Base-by-base conservation (phyloP, 1,284 basidiomycete species). In the Rhodotorula sp. region DNA sequence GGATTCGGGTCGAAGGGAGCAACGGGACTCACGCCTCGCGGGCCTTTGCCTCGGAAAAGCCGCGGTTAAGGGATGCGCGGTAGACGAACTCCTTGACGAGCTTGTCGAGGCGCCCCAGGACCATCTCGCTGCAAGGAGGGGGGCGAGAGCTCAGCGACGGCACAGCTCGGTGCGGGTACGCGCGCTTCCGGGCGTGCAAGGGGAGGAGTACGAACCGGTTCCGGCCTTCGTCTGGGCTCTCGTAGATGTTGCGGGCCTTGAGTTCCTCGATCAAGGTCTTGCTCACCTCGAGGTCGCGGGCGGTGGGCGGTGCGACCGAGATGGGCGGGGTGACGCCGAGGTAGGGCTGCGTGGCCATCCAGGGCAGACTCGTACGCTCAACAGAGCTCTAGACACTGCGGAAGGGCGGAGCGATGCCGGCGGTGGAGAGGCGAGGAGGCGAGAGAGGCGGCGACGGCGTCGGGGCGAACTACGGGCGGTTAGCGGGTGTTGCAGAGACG, bases 41-140 rank as follows among this genome's bases (percentile, higher is more conserved):
- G 32, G 73, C 76, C 37, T 77, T 73, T 9, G 66, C 67, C 34
- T 75, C 74, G 0, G 69, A 71, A 15, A 71, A 46, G 36, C 76
- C 76, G 54, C 75, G 76, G 36, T 69, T 84, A 75, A 95, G 83
- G 29, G 91, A 91, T 4, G 95, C 90, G 75, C 88, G 88, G 80
- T 89, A 89, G 58, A 99, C 97, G 81, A 99, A 99, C 80, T 92
- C 90, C 84, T 94, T 94, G 73, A 98, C 94, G 58, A 97, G 86
- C 67, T 90, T 88, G 69, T 93, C 89, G 60, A 99, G 88, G 73
- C 92, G 90, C 41, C 92, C 95, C 36, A 99, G 86, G 29, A 98
- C 92, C 73, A 91, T 87, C 84, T 99, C 96, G 84, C 95, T 98
- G 81, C 53, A 48, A 54, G 59, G n/a, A 9, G n/a, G 50, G 51